Evolutionary conservation across 306 rosid genomes (phyloP).

Genomic region (Ceratonia siliqua): DNA sequence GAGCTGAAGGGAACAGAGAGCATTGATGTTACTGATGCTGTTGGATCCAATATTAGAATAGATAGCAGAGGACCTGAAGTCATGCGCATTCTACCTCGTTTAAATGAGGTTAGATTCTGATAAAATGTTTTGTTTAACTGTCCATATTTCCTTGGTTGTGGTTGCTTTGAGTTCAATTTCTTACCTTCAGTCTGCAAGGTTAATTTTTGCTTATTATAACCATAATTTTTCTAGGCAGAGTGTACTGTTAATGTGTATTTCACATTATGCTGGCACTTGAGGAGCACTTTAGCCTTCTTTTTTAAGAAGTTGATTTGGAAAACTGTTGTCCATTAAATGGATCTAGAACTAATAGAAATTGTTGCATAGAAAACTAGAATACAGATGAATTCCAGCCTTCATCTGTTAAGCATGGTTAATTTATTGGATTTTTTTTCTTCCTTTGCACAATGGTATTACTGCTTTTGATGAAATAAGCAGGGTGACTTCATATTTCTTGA

Average conservation of each 20-base stretch:
- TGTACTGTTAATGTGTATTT: background rate
- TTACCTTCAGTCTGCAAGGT: background rate
- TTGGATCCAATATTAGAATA: constrained; percentile 92
- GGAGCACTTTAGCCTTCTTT: constrained; percentile 4
- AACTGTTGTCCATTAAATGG: background rate
- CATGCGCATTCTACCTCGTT: constrained; percentile 87
- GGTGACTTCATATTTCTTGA: background rate
- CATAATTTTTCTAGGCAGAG: constrained; percentile 11
- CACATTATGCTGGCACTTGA: background rate
- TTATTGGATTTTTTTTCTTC: background rate
- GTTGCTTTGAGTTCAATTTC: background rate
- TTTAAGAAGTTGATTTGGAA: background rate
- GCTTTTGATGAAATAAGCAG: background rate
- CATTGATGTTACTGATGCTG: constrained; percentile 98
- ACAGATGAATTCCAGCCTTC: background rate
- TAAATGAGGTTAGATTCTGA: constrained; percentile 75
- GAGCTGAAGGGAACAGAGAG: constrained; percentile 92
- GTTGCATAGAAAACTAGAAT: constrained; percentile 1
- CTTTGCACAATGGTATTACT: background rate
- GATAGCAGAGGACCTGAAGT: constrained; percentile 98
- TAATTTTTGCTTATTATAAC: background rate
- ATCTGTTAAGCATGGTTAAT: background rate
- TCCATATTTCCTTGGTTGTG: constrained; percentile 12
- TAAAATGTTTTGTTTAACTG: constrained; percentile 15
- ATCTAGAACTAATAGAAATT: constrained; percentile 2